A percentile compares a stretch with the other conserved stretches of the same genome.
Evolutionary conservation across 2,329 filamentous ascomycete genomes (phyloP).

Genomic region (Sphaceloma murrayae): DNA sequence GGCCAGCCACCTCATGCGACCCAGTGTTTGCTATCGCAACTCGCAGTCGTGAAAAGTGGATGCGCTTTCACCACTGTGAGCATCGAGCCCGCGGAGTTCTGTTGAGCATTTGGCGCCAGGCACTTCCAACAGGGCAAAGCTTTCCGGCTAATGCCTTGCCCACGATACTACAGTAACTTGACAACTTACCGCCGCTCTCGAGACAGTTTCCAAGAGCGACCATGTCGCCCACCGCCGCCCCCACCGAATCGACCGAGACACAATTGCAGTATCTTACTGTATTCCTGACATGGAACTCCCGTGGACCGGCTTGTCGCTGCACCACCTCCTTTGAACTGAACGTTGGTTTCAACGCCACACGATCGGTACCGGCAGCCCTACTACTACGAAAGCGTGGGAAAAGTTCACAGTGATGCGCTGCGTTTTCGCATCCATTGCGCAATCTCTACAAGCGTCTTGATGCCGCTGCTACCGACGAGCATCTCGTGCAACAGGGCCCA

Average conservation of each 20-base stretch:
- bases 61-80: too few relatives aligned
- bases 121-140: background rate
- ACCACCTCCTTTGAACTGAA: background rate
- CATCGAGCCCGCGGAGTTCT: too few relatives aligned
- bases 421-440: background rate
- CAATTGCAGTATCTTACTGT: background rate
- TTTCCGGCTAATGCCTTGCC: constrained; percentile 9
- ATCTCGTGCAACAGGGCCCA: background rate
- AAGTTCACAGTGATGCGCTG: background rate
- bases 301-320: constrained; percentile 7
- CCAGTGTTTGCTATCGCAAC: too few relatives aligned
- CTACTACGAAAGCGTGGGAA: background rate
- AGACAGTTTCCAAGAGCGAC: constrained; percentile 7
- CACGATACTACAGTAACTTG: background rate
- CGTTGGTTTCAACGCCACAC: background rate
- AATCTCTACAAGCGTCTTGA: constrained; percentile 7
- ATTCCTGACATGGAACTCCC: background rate
- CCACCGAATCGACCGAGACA: constrained; percentile 4
- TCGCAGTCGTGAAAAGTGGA: too few relatives aligned
- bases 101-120: constrained; percentile 4
- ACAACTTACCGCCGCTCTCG: too few relatives aligned
- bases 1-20: constrained; percentile 5
- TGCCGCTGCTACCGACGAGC: constrained; percentile 11
- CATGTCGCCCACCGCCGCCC: constrained; percentile 9
- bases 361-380: constrained; percentile 1